Conservation (phyloP, 1,284 basidiomycete genomes). For the Pseudozyma thailandica region DNA sequence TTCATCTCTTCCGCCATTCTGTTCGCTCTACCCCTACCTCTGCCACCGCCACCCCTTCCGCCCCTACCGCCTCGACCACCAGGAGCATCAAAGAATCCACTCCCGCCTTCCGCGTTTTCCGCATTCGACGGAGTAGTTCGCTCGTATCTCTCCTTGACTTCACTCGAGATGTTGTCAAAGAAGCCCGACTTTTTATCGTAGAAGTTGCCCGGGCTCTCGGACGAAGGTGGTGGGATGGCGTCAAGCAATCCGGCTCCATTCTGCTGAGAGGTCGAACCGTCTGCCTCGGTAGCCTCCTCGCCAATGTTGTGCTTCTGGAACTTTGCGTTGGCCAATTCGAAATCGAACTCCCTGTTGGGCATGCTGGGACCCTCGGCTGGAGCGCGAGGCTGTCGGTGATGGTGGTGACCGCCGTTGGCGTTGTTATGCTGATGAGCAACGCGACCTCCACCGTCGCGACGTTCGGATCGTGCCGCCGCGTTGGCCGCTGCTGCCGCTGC, state of each 20-base stretch:
- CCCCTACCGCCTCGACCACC: slow-evolving; percentile 34
- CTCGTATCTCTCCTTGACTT: slow-evolving; percentile 64
- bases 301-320: slow-evolving; percentile 55
- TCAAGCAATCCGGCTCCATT: slow-evolving; percentile 40
- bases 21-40: slow-evolving; percentile 47
- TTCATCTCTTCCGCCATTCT: slow-evolving; percentile 61
- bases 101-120: not conserved
- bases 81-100: slow-evolving; percentile 26
- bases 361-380: slow-evolving; percentile 33
- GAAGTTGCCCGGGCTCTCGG: slow-evolving; percentile 42
- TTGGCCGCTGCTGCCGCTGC: slow-evolving; percentile 49
- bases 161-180: slow-evolving; percentile 66
- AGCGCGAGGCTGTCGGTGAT: not conserved
- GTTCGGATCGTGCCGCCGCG: slow-evolving; percentile 24
- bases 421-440: slow-evolving; percentile 11
- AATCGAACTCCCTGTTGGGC: slow-evolving; percentile 63
- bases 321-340: slow-evolving; percentile 64
- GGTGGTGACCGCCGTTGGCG: not conserved
- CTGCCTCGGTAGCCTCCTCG: not conserved
- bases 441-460: slow-evolving; percentile 15
- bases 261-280: not conserved
- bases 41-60: slow-evolving; percentile 37
- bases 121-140: slow-evolving; percentile 8
- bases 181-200: slow-evolving; percentile 66
- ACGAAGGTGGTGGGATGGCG: slow-evolving; percentile 55